These are phyloP conservation scores for Lactarius vividus DNA, from an alignment of 768 basidiomycete species.

Conservation along the genomic window DNA sequence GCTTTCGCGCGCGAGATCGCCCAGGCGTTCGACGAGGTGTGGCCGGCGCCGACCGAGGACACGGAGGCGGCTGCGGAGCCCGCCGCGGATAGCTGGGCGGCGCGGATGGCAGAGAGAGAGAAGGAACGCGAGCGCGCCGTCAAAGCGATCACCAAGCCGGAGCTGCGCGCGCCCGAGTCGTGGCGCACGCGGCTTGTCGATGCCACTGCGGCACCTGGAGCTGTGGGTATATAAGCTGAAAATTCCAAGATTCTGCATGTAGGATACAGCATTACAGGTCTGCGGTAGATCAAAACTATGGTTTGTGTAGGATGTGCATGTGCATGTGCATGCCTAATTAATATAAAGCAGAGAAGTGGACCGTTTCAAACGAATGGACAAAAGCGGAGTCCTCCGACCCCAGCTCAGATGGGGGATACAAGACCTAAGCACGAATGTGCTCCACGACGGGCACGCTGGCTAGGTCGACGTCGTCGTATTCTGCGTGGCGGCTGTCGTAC, in stretches of 20 bases:
- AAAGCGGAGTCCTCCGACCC: background rate
- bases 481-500: conserved; percentile 25
- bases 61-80: conserved; percentile 33
- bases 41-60: conserved; percentile 46
- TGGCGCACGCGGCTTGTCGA: conserved; percentile 24
- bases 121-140: conserved; percentile 25
- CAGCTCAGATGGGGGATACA: background rate
- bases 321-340: background rate
- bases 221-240: background rate
- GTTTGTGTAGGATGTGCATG: background rate
- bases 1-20: conserved; percentile 57
- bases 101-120: conserved; percentile 25
- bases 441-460: conserved; percentile 14
- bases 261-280: background rate
- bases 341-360: background rate
- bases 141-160: conserved; percentile 22
- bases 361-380: background rate
- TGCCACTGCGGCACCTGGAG: background rate
- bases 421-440: background rate
- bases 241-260: background rate
- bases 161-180: conserved; percentile 14
- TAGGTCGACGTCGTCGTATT: conserved; percentile 21
- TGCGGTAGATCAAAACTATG: background rate
- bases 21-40: conserved; percentile 60
- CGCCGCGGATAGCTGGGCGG: conserved; percentile 23